These are phyloP conservation scores for Saposhnikovia divaricata DNA, from an alignment of 129 eudicot genomes.

Conservation along the genomic window DNA sequence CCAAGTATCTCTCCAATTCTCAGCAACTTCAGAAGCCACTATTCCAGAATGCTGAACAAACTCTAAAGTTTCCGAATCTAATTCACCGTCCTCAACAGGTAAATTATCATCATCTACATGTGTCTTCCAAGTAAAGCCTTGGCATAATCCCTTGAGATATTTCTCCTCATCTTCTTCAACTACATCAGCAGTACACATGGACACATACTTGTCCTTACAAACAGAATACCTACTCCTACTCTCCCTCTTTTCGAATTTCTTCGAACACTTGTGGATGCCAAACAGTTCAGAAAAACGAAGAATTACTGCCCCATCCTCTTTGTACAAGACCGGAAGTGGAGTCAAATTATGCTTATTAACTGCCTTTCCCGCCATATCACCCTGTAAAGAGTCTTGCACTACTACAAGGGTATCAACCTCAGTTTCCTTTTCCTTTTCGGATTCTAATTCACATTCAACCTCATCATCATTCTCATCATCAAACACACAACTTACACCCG, in stretches of 20 bases:
- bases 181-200: slow-evolving; percentile 38
- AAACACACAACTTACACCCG: slow-evolving; percentile 33
- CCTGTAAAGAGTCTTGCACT: slow-evolving; percentile 28
- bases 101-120: slow-evolving; percentile 30
- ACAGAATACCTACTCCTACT: slow-evolving; percentile 45
- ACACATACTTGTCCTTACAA: slow-evolving; percentile 60
- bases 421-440: slow-evolving; percentile 22
- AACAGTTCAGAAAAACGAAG: slow-evolving; percentile 86
- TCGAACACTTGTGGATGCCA: slow-evolving; percentile 59
- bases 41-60: slow-evolving; percentile 21
- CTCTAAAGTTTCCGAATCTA: slow-evolving; percentile 23
- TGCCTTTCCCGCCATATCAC: slow-evolving; percentile 21
- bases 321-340: slow-evolving; percentile 68
- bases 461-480: slow-evolving; percentile 96
- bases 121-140: slow-evolving; percentile 31
- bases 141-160: slow-evolving; percentile 49
- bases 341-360: slow-evolving; percentile 31
- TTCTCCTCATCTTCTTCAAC: slow-evolving; percentile 81
- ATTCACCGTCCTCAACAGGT: slow-evolving; percentile 22
- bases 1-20: slow-evolving; percentile 38
- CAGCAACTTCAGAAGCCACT: slow-evolving; percentile 22
- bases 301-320: slow-evolving; percentile 66
- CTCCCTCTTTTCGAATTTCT: slow-evolving; percentile 55
- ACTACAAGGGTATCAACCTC: slow-evolving; percentile 18
- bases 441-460: slow-evolving; percentile 20